Percentiles rank a stretch among this genome's conserved stretches.
Evolutionary conservation across 345 rosid genomes (phyloP).

Genomic region (Euclidium syriacum): DNA sequence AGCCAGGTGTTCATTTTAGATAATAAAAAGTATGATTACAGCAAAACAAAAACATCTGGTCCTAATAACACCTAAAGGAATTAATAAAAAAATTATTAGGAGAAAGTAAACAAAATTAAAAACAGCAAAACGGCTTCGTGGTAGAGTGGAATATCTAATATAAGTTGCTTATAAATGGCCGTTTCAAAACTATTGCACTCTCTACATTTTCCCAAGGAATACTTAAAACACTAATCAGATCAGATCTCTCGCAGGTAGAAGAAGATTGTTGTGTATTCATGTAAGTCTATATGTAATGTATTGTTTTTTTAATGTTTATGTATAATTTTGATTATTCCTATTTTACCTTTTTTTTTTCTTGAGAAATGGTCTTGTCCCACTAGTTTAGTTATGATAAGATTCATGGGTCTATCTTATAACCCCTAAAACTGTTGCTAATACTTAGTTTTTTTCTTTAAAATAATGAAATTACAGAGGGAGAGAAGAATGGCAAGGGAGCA

Average conservation of each 20-base stretch:
- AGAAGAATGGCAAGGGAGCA: conserved; percentile 43
- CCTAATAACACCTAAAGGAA: conserved; percentile 8
- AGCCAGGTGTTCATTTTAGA: no score
- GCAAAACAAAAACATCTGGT: conserved; percentile 12
- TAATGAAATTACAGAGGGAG: conserved; percentile 2
- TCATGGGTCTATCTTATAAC: neutral
- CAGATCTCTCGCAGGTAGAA: no score
- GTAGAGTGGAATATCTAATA: conserved; percentile 17
- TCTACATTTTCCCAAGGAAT: neutral
- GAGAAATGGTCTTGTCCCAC: neutral
- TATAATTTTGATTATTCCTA: conserved; percentile 1
- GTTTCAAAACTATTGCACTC: conserved; percentile 3
- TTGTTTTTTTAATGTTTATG: neutral
- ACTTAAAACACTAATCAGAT: no score
- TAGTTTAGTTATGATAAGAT: neutral
- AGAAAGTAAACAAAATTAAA: neutral
- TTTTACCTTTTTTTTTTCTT: no score
- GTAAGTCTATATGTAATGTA: no score
- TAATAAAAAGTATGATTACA: no score
- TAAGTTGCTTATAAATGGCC: conserved; percentile 21
- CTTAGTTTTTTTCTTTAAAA: no score
- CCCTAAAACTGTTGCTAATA: neutral
- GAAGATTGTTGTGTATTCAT: neutral
- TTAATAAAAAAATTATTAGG: neutral
- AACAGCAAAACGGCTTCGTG: conserved; percentile 8